Percentiles rank a stretch among this genome's conserved stretches.
Evolutionary conservation across 164 flowering plant species (phyloP).

Genomic region (Chloranthus sessilifolius): DNA sequence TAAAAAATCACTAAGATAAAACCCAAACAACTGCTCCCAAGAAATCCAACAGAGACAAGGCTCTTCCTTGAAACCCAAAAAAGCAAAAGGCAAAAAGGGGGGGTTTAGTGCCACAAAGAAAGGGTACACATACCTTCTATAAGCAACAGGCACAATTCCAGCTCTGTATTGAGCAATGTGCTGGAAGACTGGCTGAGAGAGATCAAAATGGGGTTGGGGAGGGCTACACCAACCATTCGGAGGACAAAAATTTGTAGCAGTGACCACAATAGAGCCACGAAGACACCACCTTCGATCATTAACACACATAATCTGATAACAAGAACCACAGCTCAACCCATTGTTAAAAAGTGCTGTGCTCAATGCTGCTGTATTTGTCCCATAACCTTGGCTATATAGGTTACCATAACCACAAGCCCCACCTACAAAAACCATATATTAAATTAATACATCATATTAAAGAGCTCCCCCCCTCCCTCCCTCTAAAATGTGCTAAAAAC

Average conservation of each 20-base stretch:
- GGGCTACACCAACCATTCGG: constrained; percentile 91
- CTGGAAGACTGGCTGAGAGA: constrained; percentile 73
- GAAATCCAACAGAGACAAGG: background rate
- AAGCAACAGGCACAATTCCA: constrained; percentile 74
- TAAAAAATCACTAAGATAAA: no score
- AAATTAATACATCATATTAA: no score
- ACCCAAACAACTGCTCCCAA: background rate
- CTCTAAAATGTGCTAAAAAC: no score
- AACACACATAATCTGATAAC: constrained; percentile 61
- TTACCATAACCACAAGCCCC: constrained; percentile 92
- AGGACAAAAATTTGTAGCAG: constrained; percentile 86
- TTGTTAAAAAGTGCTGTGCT: constrained; percentile 71
- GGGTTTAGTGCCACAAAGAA: no score
- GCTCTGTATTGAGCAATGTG: constrained; percentile 63
- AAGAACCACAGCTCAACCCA: constrained; percentile 74
- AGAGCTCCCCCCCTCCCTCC: no score
- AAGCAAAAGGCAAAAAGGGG: background rate
- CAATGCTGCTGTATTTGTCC: constrained; percentile 72
- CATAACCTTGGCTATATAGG: constrained; percentile 73
- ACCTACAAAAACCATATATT: constrained; percentile 40
- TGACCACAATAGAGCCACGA: constrained; percentile 58
- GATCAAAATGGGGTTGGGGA: constrained; percentile 73
- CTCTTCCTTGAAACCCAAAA: background rate
- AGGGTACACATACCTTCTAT: constrained; percentile 45
- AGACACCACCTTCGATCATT: constrained; percentile 56